Evolutionary conservation across 2,329 filamentous ascomycete species (phyloP).

Genomic region (Diaporthe sp.): DNA sequence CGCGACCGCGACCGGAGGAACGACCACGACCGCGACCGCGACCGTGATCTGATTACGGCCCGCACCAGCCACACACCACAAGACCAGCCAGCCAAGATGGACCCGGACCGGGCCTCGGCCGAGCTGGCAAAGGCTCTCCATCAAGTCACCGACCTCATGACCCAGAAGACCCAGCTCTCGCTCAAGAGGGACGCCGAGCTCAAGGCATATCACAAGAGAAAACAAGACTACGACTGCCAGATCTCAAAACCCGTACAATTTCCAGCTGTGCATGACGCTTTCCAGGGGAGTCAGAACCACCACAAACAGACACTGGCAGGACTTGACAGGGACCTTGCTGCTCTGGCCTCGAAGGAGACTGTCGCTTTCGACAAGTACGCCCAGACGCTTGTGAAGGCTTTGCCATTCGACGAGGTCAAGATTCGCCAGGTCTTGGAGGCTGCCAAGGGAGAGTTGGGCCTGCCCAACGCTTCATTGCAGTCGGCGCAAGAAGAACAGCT

Average conservation of each 20-base stretch:
- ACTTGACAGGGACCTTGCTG: conserved; percentile 29
- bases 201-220: conserved; percentile 21
- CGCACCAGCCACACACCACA: neutral
- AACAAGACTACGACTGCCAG: conserved; percentile 23
- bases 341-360: neutral
- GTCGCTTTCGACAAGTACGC: neutral
- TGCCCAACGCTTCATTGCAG: neutral
- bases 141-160: conserved; percentile 13
- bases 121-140: conserved; percentile 30
- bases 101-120: conserved; percentile 23
- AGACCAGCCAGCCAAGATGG: conserved; percentile 13
- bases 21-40: conserved; percentile 28
- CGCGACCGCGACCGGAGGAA: conserved; percentile 22
- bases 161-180: conserved; percentile 22
- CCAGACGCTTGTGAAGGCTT: conserved; percentile 9
- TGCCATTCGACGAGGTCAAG: conserved; percentile 34
- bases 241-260: conserved; percentile 17
- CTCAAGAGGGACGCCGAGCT: conserved; percentile 32
- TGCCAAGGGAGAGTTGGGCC: conserved; percentile 15
- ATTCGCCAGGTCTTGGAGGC: conserved; percentile 30
- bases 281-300: conserved; percentile 9
- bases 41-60: conserved; percentile 8
- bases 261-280: conserved; percentile 28
- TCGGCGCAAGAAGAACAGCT: conserved; percentile 10
- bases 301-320: conserved; percentile 12